These are phyloP conservation scores for Fusarium goolgardi DNA, from an alignment of 2,329 filamentous ascomycete genomes.

Conservation along the genomic window DNA sequence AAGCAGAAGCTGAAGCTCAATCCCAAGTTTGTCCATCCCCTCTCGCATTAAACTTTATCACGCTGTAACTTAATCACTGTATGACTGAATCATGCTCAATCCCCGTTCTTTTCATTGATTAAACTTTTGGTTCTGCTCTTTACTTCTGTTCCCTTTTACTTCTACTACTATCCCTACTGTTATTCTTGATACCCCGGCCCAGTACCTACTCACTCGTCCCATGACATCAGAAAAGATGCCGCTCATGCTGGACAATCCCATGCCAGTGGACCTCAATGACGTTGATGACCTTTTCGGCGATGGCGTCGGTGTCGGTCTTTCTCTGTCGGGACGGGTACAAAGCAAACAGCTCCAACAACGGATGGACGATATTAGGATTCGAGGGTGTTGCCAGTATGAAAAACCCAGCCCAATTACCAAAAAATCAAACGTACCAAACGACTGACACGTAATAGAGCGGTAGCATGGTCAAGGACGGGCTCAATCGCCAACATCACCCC, in stretches of 20 bases:
- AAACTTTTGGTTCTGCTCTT: conserved; percentile 13
- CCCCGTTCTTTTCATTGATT: conserved; percentile 23
- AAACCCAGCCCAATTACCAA: neutral
- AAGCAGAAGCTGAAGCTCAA: neutral
- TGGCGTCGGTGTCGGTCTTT: conserved; percentile 70
- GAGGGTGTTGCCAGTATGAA: conserved; percentile 84
- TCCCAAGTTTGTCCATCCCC: conserved; percentile 7
- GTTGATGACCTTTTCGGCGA: conserved; percentile 83
- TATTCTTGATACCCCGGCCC: conserved; percentile 36
- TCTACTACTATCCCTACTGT: conserved; percentile 6
- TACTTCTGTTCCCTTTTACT: conserved; percentile 6
- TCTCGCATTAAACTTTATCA: conserved; percentile 22
- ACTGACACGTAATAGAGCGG: conserved; percentile 64
- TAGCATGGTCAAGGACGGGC: conserved; percentile 90
- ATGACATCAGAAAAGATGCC: conserved; percentile 58
- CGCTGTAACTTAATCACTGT: conserved; percentile 6
- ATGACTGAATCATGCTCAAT: conserved; percentile 25
- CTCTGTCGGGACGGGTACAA: conserved; percentile 59
- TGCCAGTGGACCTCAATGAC: conserved; percentile 66
- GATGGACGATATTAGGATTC: conserved; percentile 79
- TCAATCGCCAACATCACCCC: conserved; percentile 84
- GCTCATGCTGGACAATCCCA: conserved; percentile 56
- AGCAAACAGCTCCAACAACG: conserved; percentile 75
- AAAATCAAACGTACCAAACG: neutral
- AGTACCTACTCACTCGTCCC: conserved; percentile 13